phyloP scores from a whole-genome alignment of 2,329 filamentous ascomycete species.

The Arachnomyces sp. region DNA sequence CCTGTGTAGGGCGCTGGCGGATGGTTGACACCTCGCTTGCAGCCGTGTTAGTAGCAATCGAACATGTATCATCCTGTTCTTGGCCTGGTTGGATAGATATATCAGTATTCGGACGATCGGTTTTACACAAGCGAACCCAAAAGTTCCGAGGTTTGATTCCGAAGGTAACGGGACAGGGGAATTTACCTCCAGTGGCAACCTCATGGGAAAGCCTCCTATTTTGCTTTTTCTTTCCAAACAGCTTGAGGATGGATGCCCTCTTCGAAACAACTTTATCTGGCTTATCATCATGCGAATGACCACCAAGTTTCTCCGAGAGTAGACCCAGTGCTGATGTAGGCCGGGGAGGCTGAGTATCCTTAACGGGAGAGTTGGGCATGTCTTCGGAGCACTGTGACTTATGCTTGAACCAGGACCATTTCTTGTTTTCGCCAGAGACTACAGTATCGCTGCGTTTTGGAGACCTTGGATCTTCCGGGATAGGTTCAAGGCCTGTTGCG shows the following conservation, averaged over 20 bases:
- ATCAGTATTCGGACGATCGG: too few relatives aligned
- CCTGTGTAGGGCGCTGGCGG: conserved; percentile 12
- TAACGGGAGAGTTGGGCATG: conserved; percentile 13
- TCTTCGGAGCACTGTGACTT: conserved; percentile 23
- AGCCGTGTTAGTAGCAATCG: conserved; percentile 11
- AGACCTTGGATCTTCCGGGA: conserved; percentile 33
- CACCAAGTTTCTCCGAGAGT: not conserved
- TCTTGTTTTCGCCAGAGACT: conserved; percentile 27
- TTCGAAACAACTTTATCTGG: conserved; percentile 4
- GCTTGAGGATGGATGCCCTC: conserved; percentile 40
- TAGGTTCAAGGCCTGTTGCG: conserved; percentile 33
- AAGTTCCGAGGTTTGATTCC: too few relatives aligned
- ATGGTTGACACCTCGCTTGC: conserved; percentile 5
- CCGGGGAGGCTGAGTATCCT: conserved; percentile 18
- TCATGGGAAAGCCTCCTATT: conserved; percentile 28
- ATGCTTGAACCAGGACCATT: conserved; percentile 42
- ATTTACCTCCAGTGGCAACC: conserved; percentile 34
- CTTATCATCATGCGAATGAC: conserved; percentile 2
- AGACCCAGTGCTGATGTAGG: conserved; percentile 6
- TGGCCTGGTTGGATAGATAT: conserved; percentile 5
- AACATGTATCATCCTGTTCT: conserved; percentile 13
- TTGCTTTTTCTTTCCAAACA: conserved; percentile 45
- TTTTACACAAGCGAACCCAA: too few relatives aligned
- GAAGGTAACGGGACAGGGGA: not conserved
- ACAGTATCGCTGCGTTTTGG: conserved; percentile 20